Evolutionary conservation across 345 rosid genomes (phyloP).

Genomic region (Camelina sativa): DNA sequence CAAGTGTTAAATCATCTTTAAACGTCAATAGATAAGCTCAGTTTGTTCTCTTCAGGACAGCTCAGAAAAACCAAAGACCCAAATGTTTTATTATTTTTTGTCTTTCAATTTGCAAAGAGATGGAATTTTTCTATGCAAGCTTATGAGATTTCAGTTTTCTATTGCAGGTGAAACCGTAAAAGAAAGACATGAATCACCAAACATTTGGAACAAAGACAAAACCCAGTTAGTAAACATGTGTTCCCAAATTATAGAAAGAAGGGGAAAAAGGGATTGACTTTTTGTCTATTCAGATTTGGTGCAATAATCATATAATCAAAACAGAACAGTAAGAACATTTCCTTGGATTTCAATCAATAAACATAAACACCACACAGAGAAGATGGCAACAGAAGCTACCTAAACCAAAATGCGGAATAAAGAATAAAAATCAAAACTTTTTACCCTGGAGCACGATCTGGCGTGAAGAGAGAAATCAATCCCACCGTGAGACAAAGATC

Average conservation of each 20-base stretch:
- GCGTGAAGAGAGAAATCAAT: slow-evolving; percentile 14
- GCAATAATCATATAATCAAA: slow-evolving; percentile 20
- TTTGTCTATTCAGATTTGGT: background rate
- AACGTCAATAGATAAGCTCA: slow-evolving; percentile 26
- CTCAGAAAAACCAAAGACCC: slow-evolving; percentile 13
- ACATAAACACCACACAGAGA: slow-evolving; percentile 7
- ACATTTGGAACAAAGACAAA: slow-evolving; percentile 19
- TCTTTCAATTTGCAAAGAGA: background rate
- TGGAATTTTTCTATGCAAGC: background rate
- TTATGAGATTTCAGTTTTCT: slow-evolving; percentile 9
- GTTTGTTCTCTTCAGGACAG: slow-evolving; percentile 15
- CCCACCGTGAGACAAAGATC: slow-evolving; percentile 35
- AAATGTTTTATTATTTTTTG: background rate
- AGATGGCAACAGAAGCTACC: slow-evolving; percentile 15
- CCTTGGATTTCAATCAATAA: background rate
- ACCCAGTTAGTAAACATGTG: background rate
- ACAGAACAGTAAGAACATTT: background rate
- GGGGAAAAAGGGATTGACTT: slow-evolving; percentile 5
- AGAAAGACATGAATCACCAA: slow-evolving; percentile 7
- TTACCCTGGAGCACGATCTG: slow-evolving; percentile 33
- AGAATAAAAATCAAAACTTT: slow-evolving; percentile 31
- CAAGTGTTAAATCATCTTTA: slow-evolving; percentile 22
- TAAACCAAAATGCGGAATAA: slow-evolving; percentile 23
- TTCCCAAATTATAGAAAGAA: slow-evolving; percentile 20
- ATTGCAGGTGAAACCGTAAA: slow-evolving; percentile 17